Percentiles rank a stretch among this genome's conserved stretches.
phyloP scores from a whole-genome alignment of 306 rosid genomes.

The Carpinus viminea region DNA sequence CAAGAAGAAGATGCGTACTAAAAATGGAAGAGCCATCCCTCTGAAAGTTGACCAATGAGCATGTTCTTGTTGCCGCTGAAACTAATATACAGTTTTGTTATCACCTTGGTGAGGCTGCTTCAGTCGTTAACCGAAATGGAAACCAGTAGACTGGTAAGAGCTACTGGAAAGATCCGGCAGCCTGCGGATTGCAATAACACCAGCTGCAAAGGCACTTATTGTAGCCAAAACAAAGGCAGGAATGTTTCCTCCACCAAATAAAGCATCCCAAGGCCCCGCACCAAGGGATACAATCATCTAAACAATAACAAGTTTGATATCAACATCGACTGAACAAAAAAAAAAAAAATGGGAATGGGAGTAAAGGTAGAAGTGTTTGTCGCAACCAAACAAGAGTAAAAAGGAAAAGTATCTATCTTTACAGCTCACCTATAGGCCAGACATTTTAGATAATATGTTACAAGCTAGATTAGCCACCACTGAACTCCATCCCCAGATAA shows the following conservation, averaged over 20 bases:
- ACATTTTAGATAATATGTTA: neutral
- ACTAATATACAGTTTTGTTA: conserved; percentile 30
- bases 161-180: conserved; percentile 59
- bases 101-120: conserved; percentile 15
- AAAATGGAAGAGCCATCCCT: conserved; percentile 27
- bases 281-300: conserved; percentile 92
- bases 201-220: conserved; percentile 70
- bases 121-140: conserved; percentile 63
- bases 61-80: conserved; percentile 30
- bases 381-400: neutral
- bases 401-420: neutral
- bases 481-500: neutral
- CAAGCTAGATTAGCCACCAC: neutral
- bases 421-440: neutral
- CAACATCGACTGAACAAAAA: conserved; percentile 1
- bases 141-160: conserved; percentile 65
- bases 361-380: neutral
- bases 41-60: conserved; percentile 13
- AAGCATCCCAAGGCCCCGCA: conserved; percentile 97
- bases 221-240: conserved; percentile 94
- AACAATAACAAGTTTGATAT: conserved; percentile 10
- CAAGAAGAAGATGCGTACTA: conserved; percentile 30
- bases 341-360: neutral
- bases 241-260: conserved; percentile 88
- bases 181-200: conserved; percentile 61